phyloP scores from a whole-genome alignment of 2,329 filamentous ascomycete species.

The Microdochium trichocladiopsis region DNA sequence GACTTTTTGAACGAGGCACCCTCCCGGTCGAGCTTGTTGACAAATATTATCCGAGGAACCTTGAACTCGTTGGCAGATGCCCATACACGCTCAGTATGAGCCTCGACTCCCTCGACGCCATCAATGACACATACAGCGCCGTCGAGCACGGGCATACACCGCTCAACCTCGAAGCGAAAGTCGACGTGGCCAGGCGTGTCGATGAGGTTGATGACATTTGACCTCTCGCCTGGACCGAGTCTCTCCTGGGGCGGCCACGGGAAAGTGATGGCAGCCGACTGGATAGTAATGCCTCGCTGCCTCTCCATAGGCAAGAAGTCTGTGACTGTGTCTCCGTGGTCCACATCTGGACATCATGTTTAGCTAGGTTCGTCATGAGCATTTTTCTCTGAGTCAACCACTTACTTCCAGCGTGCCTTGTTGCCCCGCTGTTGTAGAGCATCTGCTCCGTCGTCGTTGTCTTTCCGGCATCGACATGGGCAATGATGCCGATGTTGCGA shows the following conservation, averaged over 20 bases:
- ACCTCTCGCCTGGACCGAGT: conserved; percentile 11
- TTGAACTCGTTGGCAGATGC: conserved; percentile 76
- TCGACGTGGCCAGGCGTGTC: conserved; percentile 96
- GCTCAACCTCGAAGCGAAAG: conserved; percentile 92
- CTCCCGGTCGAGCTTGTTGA: conserved; percentile 82
- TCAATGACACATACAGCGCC: conserved; percentile 91
- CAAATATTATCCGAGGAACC: conserved; percentile 75
- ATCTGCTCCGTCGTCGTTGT: conserved; percentile 98
- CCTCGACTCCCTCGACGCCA: conserved; percentile 89
- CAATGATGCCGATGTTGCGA: conserved; percentile 96
- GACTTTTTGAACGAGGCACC: conserved; percentile 79
- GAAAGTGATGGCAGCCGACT: conserved; percentile 94
- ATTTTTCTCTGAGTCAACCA: conserved; percentile 4
- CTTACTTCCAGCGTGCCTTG: conserved; percentile 70
- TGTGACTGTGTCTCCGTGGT: conserved; percentile 93
- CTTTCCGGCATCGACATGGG: conserved; percentile 97
- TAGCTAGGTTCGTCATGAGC: conserved; percentile 1
- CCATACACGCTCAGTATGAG: conserved; percentile 97
- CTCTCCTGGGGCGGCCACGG: conserved; percentile 63
- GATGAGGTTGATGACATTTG: conserved; percentile 72
- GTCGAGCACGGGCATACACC: conserved; percentile 81
- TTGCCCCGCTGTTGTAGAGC: conserved; percentile 93
- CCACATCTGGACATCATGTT: conserved; percentile 57
- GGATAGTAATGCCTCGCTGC: conserved; percentile 91
- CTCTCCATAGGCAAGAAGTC: conserved; percentile 93